phyloP scores from a whole-genome alignment of 306 rosid genomes.

The Casuarina glauca region DNA sequence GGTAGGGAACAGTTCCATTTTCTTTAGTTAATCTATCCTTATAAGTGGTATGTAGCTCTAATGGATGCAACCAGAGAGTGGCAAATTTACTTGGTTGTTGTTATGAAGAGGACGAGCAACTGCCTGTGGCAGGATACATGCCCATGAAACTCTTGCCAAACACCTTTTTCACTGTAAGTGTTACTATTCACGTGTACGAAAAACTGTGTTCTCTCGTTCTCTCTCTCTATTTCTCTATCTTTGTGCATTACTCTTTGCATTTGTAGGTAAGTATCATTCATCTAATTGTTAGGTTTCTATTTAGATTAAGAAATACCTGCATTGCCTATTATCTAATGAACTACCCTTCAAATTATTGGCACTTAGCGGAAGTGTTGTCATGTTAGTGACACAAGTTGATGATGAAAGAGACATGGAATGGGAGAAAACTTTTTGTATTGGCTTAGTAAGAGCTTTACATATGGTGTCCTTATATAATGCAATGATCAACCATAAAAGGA shows the following conservation, averaged over 20 bases:
- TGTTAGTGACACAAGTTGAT: too few relatives aligned
- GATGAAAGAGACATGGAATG: too few relatives aligned
- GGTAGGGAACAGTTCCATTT: neutral
- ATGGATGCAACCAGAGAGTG: slow-evolving; percentile 56
- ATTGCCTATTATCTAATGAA: slow-evolving; percentile 11
- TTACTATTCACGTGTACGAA: slow-evolving; percentile 1
- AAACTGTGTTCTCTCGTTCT: neutral
- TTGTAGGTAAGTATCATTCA: neutral
- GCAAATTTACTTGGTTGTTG: slow-evolving; percentile 78
- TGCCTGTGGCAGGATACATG: slow-evolving; percentile 81
- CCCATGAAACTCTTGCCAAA: slow-evolving; percentile 77
- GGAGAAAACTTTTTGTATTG: too few relatives aligned
- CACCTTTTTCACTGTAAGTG: slow-evolving; percentile 79
- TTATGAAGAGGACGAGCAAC: slow-evolving; percentile 74
- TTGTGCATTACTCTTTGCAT: neutral
- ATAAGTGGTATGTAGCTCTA: neutral
- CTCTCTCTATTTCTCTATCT: neutral
- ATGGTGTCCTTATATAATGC: too few relatives aligned
- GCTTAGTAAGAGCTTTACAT: too few relatives aligned
- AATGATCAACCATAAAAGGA: too few relatives aligned
- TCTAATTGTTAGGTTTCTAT: neutral
- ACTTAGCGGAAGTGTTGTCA: slow-evolving; percentile 1
- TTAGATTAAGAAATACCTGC: slow-evolving; percentile 6
- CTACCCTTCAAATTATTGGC: slow-evolving; percentile 9
- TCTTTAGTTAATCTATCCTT: slow-evolving; percentile 3